Percentiles rank a stretch among this genome's conserved stretches.
phyloP scores from a whole-genome alignment of 345 rosid genomes.

The Moringa oleifera region DNA sequence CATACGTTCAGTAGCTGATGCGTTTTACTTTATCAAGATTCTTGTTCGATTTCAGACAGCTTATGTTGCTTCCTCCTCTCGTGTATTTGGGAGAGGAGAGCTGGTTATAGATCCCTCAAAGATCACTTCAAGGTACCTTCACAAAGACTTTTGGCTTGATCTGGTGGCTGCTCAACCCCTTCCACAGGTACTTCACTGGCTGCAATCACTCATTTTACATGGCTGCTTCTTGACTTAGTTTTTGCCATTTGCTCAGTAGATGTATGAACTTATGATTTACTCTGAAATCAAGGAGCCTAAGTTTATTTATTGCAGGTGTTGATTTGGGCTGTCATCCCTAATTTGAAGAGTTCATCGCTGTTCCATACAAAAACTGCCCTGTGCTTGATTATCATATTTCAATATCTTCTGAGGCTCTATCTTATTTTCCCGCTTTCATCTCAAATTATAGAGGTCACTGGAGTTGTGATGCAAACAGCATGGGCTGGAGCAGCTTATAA shows the following conservation, averaged over 20 bases:
- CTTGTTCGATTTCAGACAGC: constrained; percentile 46
- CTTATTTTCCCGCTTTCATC: constrained; percentile 49
- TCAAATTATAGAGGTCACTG: constrained; percentile 35
- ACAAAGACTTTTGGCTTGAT: constrained; percentile 44
- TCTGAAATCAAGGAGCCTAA: neutral
- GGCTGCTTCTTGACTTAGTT: no score
- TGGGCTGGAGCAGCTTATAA: constrained; percentile 57
- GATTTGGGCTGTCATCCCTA: neutral
- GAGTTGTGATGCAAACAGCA: constrained; percentile 40
- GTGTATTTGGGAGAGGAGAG: constrained; percentile 64
- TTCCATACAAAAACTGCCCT: constrained; percentile 11
- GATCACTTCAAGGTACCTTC: constrained; percentile 43
- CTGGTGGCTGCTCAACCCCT: constrained; percentile 42
- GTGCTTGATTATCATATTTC: constrained; percentile 35
- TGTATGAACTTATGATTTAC: no score
- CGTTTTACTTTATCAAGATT: constrained; percentile 40
- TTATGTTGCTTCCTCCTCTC: constrained; percentile 60
- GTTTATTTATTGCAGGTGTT: neutral
- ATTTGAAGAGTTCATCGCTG: neutral
- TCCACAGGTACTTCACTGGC: constrained; percentile 44
- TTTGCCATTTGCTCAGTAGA: no score
- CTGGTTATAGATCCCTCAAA: constrained; percentile 38
- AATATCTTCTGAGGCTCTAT: constrained; percentile 42
- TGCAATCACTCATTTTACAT: neutral
- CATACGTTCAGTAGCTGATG: constrained; percentile 36